Conservation (phyloP, 2,329 filamentous ascomycete genomes). For the Aspergillus sp. region DNA sequence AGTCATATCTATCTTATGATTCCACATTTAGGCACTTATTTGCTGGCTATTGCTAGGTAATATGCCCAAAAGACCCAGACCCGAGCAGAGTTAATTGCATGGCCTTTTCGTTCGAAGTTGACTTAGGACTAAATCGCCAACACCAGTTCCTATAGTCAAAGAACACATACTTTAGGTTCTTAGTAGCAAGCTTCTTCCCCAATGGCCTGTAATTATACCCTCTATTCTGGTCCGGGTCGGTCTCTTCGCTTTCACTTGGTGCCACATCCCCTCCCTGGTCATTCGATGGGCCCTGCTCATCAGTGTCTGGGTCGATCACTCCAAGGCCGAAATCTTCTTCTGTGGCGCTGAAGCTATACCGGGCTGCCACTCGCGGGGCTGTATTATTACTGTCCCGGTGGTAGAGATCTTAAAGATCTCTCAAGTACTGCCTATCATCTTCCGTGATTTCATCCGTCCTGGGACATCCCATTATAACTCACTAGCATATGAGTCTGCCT, state of each 20-base stretch:
- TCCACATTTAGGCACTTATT: too few relatives aligned
- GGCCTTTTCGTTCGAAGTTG: too few relatives aligned
- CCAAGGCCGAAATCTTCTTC: background rate
- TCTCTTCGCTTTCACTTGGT: too few relatives aligned
- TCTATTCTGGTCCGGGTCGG: too few relatives aligned
- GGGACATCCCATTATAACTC: background rate
- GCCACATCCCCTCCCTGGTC: too few relatives aligned
- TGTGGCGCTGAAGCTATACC: background rate
- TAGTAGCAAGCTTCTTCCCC: background rate
- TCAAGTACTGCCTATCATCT: background rate
- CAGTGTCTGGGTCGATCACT: background rate
- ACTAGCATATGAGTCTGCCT: background rate
- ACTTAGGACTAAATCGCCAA: background rate
- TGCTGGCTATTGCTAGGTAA: too few relatives aligned
- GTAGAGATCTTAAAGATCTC: background rate
- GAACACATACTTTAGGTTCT: background rate
- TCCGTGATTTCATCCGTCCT: background rate
- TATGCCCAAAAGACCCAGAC: too few relatives aligned
- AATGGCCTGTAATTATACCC: background rate
- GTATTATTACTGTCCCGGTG: background rate
- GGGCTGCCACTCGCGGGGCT: background rate
- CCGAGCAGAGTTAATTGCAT: too few relatives aligned
- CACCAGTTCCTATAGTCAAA: background rate
- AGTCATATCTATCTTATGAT: too few relatives aligned
- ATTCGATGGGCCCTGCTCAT: too few relatives aligned